Base-by-base conservation (phyloP, 2,329 filamentous ascomycete species). In the Monilinia laxa region DNA sequence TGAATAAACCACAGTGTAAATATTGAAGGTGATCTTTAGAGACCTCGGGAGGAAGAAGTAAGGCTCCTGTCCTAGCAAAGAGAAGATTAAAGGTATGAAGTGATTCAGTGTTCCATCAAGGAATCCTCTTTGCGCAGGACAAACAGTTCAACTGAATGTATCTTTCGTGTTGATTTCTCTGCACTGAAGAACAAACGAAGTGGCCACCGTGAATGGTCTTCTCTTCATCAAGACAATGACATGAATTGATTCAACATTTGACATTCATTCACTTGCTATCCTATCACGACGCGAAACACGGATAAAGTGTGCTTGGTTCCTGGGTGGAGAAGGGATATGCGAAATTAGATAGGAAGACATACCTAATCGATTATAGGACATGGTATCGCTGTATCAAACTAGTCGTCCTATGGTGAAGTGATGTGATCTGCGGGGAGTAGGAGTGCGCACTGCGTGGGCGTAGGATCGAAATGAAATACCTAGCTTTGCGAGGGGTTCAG, bases 311-410 rank as follows among this genome's bases (percentile, higher is more conserved):
- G 68, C 62, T 64, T 62, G 62, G 65, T 11, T 25, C 28, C 20
- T 47, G 7, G 42, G 25, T 57, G 25, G 51, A 47, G n/a, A 62
- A 51, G n/a, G 38, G 58, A 51, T 38, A 7, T 62, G 45, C 28
- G 31, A 62, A 51, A 62, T 38, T 62, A 40, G 58, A 62, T 38
- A 40, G 58, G n/a, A 52, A 68, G 68, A 86, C 86, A 81, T 83
- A 86, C 89, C 87, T 83, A 91, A 79, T 74, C 88, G 87, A 81
- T 91, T 90, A 81, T 92, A 92, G 77, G 87, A 85, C 87, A 91
- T 90, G 69, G 70, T 73, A 66, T 25, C 25, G 57, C 40, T 52
- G 57, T 54, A 38, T 42, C 42, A 25, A 35, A 67, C 23, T 45
- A n/a, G 35, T 16, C 45, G 45, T 51, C 45, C 45, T 62, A 51